Evolutionary conservation across 345 rosid species (phyloP).

Genomic region (Boechera retrofracta): DNA sequence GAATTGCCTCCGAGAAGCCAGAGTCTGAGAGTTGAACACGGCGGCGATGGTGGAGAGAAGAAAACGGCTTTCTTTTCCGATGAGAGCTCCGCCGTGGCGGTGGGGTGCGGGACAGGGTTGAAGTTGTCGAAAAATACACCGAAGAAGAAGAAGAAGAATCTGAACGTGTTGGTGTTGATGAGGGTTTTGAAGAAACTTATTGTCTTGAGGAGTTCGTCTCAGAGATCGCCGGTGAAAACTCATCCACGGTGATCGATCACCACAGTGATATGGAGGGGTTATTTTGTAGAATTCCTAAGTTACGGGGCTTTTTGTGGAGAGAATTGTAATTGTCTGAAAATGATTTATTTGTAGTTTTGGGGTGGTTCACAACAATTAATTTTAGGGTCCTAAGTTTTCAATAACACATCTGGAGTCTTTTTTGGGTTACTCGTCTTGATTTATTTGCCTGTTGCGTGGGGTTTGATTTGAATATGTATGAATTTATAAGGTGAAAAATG

Average conservation of each 20-base stretch:
- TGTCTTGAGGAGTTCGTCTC: slow-evolving; percentile 49
- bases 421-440: slow-evolving; percentile 8
- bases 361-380: slow-evolving; percentile 25
- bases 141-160: slow-evolving; percentile 42
- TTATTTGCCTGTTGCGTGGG: slow-evolving; percentile 26
- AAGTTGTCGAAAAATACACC: slow-evolving; percentile 43
- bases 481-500: slow-evolving; percentile 18
- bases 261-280: neutral
- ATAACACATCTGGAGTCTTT: neutral
- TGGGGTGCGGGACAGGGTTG: slow-evolving; percentile 47
- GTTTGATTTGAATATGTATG: slow-evolving; percentile 24
- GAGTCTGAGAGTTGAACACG: slow-evolving; percentile 23
- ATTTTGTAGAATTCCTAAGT: slow-evolving; percentile 18
- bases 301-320: slow-evolving; percentile 22
- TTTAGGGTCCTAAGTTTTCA: slow-evolving; percentile 28
- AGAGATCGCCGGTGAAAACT: slow-evolving; percentile 46
- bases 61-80: slow-evolving; percentile 16
- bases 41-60: slow-evolving; percentile 17
- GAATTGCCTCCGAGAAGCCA: slow-evolving; percentile 45
- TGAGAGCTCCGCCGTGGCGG: slow-evolving; percentile 26
- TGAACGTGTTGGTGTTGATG: slow-evolving; percentile 53
- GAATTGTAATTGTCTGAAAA: slow-evolving; percentile 3
- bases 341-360: slow-evolving; percentile 5
- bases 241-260: slow-evolving; percentile 43
- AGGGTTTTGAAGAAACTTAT: slow-evolving; percentile 64